Conservation (phyloP, 2,329 filamentous ascomycete genomes). For the Cladosporium colombiae region DNA sequence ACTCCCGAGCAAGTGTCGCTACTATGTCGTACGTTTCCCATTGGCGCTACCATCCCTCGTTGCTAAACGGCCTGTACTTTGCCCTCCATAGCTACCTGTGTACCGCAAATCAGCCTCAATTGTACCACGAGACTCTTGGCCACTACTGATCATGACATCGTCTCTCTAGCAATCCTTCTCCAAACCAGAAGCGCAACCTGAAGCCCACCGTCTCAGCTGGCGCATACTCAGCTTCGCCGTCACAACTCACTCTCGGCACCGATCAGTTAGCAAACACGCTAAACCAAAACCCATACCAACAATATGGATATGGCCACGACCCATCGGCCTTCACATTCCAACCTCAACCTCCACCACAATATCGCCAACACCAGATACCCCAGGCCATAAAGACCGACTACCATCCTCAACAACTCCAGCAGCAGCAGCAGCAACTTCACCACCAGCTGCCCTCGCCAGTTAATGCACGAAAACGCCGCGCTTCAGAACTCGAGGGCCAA, state of each 20-base stretch:
- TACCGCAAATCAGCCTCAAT: conserved; percentile 19
- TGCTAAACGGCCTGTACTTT: conserved; percentile 15
- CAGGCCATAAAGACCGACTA: conserved; percentile 27
- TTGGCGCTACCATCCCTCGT: conserved; percentile 18
- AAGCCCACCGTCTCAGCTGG: conserved; percentile 40
- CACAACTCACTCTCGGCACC: conserved; percentile 38
- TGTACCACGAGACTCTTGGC: conserved; percentile 14
- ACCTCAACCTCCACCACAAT: conserved; percentile 32
- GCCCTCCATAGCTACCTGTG: conserved; percentile 16
- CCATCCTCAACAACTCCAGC: conserved; percentile 33
- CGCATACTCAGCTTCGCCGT: conserved; percentile 41
- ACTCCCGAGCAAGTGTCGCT: conserved; percentile 21
- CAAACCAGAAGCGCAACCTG: conserved; percentile 46
- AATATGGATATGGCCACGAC: conserved; percentile 35
- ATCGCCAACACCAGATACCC: conserved; percentile 25
- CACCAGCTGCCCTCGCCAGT: conserved; percentile 32
- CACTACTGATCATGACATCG: not conserved
- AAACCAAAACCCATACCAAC: conserved; percentile 32
- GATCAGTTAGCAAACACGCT: conserved; percentile 30
- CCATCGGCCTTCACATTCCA: conserved; percentile 32
- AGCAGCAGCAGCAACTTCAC: conserved; percentile 39
- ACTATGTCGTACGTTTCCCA: conserved; percentile 22
- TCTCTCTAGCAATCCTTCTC: conserved; percentile 41
- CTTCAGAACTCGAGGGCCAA: conserved; percentile 36
- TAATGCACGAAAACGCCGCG: conserved; percentile 40